These are phyloP conservation scores for Podosphaera fusca DNA, from an alignment of 2,329 filamentous ascomycete genomes.

Conservation along the genomic window DNA sequence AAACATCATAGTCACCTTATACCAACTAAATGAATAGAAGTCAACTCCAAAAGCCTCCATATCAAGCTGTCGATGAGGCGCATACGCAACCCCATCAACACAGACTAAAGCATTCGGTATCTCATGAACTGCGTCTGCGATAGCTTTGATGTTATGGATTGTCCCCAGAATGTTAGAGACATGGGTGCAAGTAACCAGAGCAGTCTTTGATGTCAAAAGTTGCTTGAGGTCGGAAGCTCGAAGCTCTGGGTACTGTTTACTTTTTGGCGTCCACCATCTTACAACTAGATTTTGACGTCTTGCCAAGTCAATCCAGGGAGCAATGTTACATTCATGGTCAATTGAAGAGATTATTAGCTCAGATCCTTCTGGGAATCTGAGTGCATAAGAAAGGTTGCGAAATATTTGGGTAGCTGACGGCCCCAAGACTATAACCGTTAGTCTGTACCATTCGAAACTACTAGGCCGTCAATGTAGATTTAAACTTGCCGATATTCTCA, in stretches of 20 bases:
- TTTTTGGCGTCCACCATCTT: constrained; percentile 43
- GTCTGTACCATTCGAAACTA: neutral
- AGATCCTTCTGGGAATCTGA: constrained; percentile 30
- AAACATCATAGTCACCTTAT: constrained; percentile 28
- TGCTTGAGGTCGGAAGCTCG: constrained; percentile 29
- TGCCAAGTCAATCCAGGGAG: constrained; percentile 49
- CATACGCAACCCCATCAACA: constrained; percentile 57
- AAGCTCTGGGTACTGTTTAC: constrained; percentile 32
- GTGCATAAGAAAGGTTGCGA: constrained; percentile 39
- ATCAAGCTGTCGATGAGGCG: constrained; percentile 48
- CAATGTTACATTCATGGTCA: constrained; percentile 60
- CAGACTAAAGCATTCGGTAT: constrained; percentile 35
- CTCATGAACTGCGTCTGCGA: constrained; percentile 26
- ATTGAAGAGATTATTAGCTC: constrained; percentile 49
- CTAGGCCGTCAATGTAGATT: neutral
- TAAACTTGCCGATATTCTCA: constrained; percentile 35
- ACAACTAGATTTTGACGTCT: constrained; percentile 32
- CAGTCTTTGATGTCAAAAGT: constrained; percentile 39
- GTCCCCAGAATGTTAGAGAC: constrained; percentile 51
- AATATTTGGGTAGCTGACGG: constrained; percentile 55
- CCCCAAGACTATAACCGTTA: constrained; percentile 31
- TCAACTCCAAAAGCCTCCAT: constrained; percentile 46
- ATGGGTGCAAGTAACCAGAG: constrained; percentile 51
- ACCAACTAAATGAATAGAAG: constrained; percentile 62
- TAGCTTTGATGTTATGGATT: constrained; percentile 36